Base-by-base conservation (phyloP, 306 rosid genomes). In the Casuarina glauca region DNA sequence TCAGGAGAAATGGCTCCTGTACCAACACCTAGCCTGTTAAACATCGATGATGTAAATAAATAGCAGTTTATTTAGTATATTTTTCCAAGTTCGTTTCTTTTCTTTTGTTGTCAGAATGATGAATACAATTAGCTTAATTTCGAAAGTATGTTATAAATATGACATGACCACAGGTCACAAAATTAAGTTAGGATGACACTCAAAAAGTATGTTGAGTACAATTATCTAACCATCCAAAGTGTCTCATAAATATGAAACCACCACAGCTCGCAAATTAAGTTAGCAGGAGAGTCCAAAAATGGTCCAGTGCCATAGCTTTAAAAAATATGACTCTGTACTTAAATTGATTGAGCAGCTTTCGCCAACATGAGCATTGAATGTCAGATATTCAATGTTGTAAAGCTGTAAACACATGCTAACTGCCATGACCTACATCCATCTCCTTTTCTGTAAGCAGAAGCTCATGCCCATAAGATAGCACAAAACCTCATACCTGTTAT, bases 371-470 rank as follows among this genome's bases (percentile, higher is more conserved):
- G 26, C 16, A 66, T 43, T 42, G 42, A 39, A 17, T 17, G 71
- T 38, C 46, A 66, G 42, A n/a, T 39, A 66, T 3, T 48, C 35
- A 17, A 9, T 17, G 7, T 16, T 13, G 11, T 17, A 19, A 39
- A 39, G 7, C 35, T 39, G 42, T 6, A 66, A 42, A 41, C 17
- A 49, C 49, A 66, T 17, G 35, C 42, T 13, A 41, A 16, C 49
- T 17, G 49, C 35, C 9, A 0, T 17, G 42, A 66, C 12, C 15
- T 66, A 66, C 5, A 66, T n/a, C 38, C 10, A 48, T 68, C 3
- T 19, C 32, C 19, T 44, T 53, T 36, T 70, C 17, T n/a, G 49
- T 50, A 66, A 76, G 74, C 50, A 76, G 35, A 35, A 76, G 69
- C 57, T 35, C 79, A 10, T 64, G 26, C 9, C 1, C 70, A 61